A percentile compares a stretch with the other conserved stretches of the same genome.
Evolutionary conservation across 1,284 basidiomycete genomes (phyloP).

Genomic region (Malassezia cuniculi): DNA sequence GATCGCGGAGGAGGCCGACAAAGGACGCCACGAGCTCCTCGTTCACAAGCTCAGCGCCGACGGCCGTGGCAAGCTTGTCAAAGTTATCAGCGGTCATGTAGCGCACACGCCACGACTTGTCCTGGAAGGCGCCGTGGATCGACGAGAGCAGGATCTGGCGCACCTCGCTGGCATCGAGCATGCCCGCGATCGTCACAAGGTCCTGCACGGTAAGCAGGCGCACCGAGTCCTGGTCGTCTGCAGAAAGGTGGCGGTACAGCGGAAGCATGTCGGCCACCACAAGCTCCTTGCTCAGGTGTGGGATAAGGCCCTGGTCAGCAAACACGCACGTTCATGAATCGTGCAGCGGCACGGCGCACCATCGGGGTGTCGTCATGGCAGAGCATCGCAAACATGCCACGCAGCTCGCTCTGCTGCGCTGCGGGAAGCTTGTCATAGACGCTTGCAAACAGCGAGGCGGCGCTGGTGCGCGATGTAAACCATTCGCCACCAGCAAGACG

Average conservation of each 20-base stretch:
- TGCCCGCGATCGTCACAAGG: slow-evolving; percentile 78
- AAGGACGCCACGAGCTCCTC: slow-evolving; percentile 90
- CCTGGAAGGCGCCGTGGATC: slow-evolving; percentile 68
- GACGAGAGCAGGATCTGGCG: slow-evolving; percentile 73
- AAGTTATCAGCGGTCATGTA: slow-evolving; percentile 99
- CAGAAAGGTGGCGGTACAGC: slow-evolving; percentile 83
- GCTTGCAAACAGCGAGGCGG: slow-evolving; percentile 85
- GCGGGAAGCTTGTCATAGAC: slow-evolving; percentile 55
- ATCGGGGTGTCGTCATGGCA: slow-evolving; percentile 95
- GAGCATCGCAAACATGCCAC: slow-evolving; percentile 70
- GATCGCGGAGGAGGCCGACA: slow-evolving; percentile 88
- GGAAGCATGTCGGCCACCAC: slow-evolving; percentile 70
- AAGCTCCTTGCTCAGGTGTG: slow-evolving; percentile 44
- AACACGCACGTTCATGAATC: slow-evolving; percentile 59
- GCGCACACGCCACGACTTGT: slow-evolving; percentile 97
- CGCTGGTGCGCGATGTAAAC: slow-evolving; percentile 97
- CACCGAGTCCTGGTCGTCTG: slow-evolving; percentile 97
- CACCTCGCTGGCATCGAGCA: slow-evolving; percentile 70
- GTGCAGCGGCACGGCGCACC: slow-evolving; percentile 91
- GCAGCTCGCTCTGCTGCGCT: slow-evolving; percentile 70
- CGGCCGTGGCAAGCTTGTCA: slow-evolving; percentile 72
- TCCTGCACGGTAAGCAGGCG: slow-evolving; percentile 90
- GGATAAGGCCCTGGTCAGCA: slow-evolving; percentile 28
- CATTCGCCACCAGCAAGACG: slow-evolving; percentile 87
- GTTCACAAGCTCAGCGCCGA: slow-evolving; percentile 76